Evolutionary conservation across 2,329 filamentous ascomycete species (phyloP).

Genomic region (Talaromyces piceae): DNA sequence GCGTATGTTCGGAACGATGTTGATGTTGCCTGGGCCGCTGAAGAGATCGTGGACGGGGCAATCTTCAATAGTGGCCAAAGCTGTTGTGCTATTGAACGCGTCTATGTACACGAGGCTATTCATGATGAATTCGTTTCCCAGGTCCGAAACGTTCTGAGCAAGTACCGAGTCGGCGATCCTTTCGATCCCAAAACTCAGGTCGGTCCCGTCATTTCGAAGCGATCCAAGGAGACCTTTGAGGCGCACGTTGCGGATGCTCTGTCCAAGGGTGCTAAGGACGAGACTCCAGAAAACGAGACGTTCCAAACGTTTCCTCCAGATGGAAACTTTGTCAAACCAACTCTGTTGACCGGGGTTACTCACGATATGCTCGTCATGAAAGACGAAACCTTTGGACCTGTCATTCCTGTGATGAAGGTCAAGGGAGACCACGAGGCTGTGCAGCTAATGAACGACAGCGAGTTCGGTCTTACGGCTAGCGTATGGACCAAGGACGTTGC

Average conservation of each 20-base stretch:
- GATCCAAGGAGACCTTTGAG: constrained; percentile 67
- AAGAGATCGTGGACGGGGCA: constrained; percentile 91
- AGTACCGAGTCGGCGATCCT: constrained; percentile 85
- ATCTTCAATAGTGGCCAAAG: constrained; percentile 98
- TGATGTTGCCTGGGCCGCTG: constrained; percentile 82
- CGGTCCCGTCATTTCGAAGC: constrained; percentile 79
- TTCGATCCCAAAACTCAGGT: constrained; percentile 70
- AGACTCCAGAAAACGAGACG: constrained; percentile 71
- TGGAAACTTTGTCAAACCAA: constrained; percentile 85
- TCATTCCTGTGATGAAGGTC: constrained; percentile 86
- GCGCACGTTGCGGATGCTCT: constrained; percentile 76
- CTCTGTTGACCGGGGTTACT: constrained; percentile 68
- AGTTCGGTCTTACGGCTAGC: constrained; percentile 90
- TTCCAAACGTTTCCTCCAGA: constrained; percentile 65
- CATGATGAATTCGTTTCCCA: constrained; percentile 76
- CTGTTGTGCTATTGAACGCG: constrained; percentile 84
- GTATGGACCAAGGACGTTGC: constrained; percentile 89
- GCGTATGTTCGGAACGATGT: constrained; percentile 83
- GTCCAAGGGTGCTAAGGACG: constrained; percentile 73
- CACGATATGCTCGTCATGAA: constrained; percentile 85
- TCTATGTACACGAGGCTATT: constrained; percentile 81
- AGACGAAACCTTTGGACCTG: constrained; percentile 90
- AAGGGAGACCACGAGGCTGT: constrained; percentile 73
- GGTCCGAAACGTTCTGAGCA: constrained; percentile 68
- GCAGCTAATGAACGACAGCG: constrained; percentile 83